Conservation (phyloP, 306 rosid genomes). For the Alnus rubra region DNA sequence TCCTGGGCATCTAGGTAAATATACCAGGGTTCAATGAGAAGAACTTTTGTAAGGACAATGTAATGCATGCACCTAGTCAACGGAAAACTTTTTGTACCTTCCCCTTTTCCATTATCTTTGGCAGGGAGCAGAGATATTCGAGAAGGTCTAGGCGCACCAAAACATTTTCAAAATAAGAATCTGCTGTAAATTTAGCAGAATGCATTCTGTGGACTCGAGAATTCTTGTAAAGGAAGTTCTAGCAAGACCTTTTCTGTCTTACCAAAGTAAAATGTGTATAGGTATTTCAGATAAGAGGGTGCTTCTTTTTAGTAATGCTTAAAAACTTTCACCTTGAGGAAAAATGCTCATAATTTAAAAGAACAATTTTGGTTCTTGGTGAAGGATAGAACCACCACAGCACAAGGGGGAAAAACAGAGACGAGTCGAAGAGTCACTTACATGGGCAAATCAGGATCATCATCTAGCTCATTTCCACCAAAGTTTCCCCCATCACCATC, state of each 20-base stretch:
- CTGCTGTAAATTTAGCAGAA: not conserved
- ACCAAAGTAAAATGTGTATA: not conserved
- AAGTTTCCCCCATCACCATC: conserved; percentile 45
- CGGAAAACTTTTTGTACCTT: not conserved
- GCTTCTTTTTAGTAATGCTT: not conserved
- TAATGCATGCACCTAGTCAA: not conserved
- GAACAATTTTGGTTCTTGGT: not conserved
- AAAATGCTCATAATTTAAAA: not conserved
- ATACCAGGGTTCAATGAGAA: not conserved
- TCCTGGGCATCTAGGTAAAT: not conserved
- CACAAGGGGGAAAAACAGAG: not conserved
- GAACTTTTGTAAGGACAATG: not conserved
- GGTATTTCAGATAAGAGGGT: not conserved
- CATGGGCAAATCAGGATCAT: conserved; percentile 88
- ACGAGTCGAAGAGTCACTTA: conserved; percentile 37
- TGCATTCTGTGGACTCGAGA: not conserved
- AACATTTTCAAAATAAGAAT: not conserved
- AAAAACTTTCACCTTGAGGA: not conserved
- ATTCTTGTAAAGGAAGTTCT: not conserved
- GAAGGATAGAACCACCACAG: not conserved
- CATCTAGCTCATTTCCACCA: conserved; percentile 61
- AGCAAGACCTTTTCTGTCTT: not conserved
- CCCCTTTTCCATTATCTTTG: not conserved
- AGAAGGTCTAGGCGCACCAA: not conserved
- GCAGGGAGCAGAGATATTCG: not conserved